phyloP scores from a whole-genome alignment of 164 flowering plant species.

The Warburgia ugandensis region DNA sequence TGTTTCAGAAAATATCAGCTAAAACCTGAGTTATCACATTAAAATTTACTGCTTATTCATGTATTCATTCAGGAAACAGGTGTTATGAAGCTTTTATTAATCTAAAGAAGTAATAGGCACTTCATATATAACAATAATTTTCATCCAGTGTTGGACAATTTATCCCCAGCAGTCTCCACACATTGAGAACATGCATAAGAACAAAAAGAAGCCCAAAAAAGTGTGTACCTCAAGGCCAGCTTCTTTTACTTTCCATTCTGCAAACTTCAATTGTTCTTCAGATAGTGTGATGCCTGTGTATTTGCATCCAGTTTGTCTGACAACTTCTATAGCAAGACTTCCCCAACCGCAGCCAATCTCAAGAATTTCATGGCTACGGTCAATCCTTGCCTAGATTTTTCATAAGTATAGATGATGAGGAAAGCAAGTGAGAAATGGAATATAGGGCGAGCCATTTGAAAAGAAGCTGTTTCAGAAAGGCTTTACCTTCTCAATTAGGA shows the following conservation, averaged over 20 bases:
- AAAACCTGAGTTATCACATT: too few species aligned
- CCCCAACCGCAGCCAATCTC: conserved; percentile 99
- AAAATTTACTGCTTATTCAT: too few species aligned
- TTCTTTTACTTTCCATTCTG: conserved; percentile 65
- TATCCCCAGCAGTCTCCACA: too few species aligned
- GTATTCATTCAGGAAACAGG: too few species aligned
- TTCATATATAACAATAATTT: too few species aligned
- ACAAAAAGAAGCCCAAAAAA: not conserved
- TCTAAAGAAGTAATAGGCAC: too few species aligned
- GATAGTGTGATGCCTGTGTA: conserved; percentile 95
- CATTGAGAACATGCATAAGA: too few species aligned
- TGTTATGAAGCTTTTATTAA: too few species aligned
- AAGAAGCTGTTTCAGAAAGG: not conserved
- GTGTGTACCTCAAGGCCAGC: conserved; percentile 70
- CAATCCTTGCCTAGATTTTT: conserved; percentile 49
- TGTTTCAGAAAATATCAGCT: too few species aligned
- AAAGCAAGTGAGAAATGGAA: too few species aligned
- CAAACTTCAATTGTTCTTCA: conserved; percentile 66
- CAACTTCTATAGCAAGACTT: conserved; percentile 82
- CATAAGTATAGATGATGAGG: too few species aligned
- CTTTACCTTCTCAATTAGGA: conserved; percentile 71
- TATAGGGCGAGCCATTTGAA: not conserved
- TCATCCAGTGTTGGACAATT: too few species aligned
- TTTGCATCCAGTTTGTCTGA: conserved; percentile 75
- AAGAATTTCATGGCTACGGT: conserved; percentile 58